These are phyloP conservation scores for Liriodendron chinense DNA, from an alignment of 164 flowering plant species.

Conservation along the genomic window DNA sequence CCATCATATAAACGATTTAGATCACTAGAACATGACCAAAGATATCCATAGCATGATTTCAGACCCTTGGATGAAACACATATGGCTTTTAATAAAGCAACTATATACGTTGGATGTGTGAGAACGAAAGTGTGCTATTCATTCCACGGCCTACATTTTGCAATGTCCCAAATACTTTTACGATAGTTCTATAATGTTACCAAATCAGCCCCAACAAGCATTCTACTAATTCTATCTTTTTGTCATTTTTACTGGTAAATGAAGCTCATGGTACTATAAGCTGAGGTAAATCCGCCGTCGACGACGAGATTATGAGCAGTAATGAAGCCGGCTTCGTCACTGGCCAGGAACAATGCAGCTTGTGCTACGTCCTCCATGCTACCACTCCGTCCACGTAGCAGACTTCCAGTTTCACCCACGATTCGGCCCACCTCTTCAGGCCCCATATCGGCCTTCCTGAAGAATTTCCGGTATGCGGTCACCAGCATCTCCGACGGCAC, in stretches of 20 bases:
- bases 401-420: conserved; percentile 45
- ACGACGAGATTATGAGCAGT: conserved; percentile 77
- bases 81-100: too few species aligned
- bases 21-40: too few species aligned
- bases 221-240: too few species aligned
- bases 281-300: conserved; percentile 81
- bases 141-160: too few species aligned
- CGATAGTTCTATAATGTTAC: too few species aligned
- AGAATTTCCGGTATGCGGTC: conserved; percentile 28
- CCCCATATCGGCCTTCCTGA: conserved; percentile 33
- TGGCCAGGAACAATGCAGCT: conserved; percentile 66
- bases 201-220: too few species aligned
- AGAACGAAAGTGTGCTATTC: too few species aligned
- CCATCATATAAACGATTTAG: too few species aligned
- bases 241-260: conserved; percentile 33
- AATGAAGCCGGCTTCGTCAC: conserved; percentile 65
- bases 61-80: too few species aligned
- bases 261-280: conserved; percentile 31
- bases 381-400: conserved; percentile 52
- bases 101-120: too few species aligned
- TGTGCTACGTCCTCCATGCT: conserved; percentile 54
- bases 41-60: too few species aligned
- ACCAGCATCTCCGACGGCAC: conserved; percentile 78
- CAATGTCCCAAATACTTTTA: too few species aligned
- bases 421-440: conserved; percentile 41